Base-by-base conservation (phyloP, 768 basidiomycete species). In the Pisolithus microcarpus region DNA sequence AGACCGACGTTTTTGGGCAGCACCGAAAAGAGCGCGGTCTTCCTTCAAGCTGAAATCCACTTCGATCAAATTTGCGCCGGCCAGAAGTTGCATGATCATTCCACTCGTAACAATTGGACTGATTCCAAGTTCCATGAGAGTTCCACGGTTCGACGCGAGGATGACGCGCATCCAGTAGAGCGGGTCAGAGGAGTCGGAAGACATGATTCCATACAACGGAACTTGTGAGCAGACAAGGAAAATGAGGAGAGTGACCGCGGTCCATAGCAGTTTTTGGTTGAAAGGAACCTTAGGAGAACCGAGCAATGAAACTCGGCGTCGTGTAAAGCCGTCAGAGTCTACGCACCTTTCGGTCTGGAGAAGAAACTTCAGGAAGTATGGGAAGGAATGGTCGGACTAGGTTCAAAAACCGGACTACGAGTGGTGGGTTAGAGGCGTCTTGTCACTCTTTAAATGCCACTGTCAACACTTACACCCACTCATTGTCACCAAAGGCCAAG, bases 101-200 rank as follows among this genome's bases (percentile, higher is more conserved):
- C 96, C 96, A 47, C 87, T 90, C 9, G 96, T 99, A 67, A 98
- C 82, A 65, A 98, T 96, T 38, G 96, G 96, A 26, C 85, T 94
- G 61, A 98, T 98, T 53, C 96, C 95, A 54, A 99, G 83, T 72
- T 99, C 96, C 96, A 99, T 99, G 55, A 98, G 85, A 1, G 96
- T 98, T 56, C 96, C 96, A 53, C 95, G 82, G 75, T 98, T 98
- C 7, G 92, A 96, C 21, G 96, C 95, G 54, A 99, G 82, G 72
- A 99, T 98, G 74, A 95, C 95, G 72, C 95, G 90, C 87, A 97
- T 93, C 96, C 95, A 98, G 76, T 96, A 97, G 39, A 99, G 83
- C 13, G 96, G 96, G 74, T 99, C 95, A 49, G 92, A 92, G 58
- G 93, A 96, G 78, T 99, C 95, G 53, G 93, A 96, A 26, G 92